A percentile compares a stretch with the other conserved stretches of the same genome.
phyloP scores from a whole-genome alignment of 2,329 filamentous ascomycete species.

The Arthrobotrys iridis region DNA sequence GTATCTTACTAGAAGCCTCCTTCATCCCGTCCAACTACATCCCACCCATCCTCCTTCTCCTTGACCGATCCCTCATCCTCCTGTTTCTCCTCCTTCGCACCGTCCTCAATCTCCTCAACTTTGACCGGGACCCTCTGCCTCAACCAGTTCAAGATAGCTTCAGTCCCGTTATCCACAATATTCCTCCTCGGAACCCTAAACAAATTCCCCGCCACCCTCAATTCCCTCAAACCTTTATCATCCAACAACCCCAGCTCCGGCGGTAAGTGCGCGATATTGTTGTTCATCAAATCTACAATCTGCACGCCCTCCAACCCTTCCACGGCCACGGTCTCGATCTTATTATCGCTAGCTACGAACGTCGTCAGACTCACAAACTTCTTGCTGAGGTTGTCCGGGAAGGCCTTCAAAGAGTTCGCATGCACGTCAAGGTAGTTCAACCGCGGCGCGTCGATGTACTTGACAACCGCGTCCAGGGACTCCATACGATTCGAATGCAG shows the following conservation, averaged over 20 bases:
- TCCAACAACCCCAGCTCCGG: constrained; percentile 81
- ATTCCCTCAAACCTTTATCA: constrained; percentile 69
- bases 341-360: constrained; percentile 81
- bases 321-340: constrained; percentile 76
- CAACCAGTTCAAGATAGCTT: constrained; percentile 72
- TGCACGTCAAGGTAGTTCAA: constrained; percentile 83
- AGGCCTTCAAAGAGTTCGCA: constrained; percentile 77
- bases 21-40: constrained; percentile 42
- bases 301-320: constrained; percentile 78
- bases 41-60: constrained; percentile 41
- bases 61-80: not conserved
- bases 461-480: constrained; percentile 73
- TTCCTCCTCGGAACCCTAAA: constrained; percentile 89
- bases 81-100: not conserved
- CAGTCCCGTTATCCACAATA: constrained; percentile 85
- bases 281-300: constrained; percentile 82
- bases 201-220: constrained; percentile 84
- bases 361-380: constrained; percentile 76
- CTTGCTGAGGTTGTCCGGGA: constrained; percentile 72
- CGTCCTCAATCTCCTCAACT: constrained; percentile 1
- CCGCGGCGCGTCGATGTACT: constrained; percentile 75
- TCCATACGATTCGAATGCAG: constrained; percentile 78
- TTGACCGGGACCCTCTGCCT: constrained; percentile 56
- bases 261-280: constrained; percentile 83
- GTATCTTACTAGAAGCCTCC: constrained; percentile 12